Evolutionary conservation across 768 basidiomycete genomes (phyloP), one percentile per base, ranked within the genome.

Genomic region (Rhizopogon sp.): DNA sequence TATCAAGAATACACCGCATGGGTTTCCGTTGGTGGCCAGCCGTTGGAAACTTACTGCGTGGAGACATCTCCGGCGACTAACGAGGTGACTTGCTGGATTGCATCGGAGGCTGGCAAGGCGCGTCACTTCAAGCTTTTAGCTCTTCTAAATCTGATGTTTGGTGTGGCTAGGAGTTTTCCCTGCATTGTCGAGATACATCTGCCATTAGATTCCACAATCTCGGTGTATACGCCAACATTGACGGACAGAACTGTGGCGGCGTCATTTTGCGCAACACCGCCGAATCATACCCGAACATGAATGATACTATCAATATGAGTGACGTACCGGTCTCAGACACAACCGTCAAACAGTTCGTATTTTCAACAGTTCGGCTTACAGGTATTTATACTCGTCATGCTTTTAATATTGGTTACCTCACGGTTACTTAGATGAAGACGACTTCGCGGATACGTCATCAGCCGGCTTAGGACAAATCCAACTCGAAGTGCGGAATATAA

Each of bases 31-130:
- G 69, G 67, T 22, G 65, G 60, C 1, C 49, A 54, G 31, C 56
- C 60, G 58, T 57, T 69, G 50, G 63, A 70, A 7, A 58, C 63
- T 43, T 64, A 69, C 25, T 28, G 56, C 60, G 46, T 71, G 22
- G 61, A 69, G 35, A 58, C 61, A 17, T 43, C 55, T 51, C 42
- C 11, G 2, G 55, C 42, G 9, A 53, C 44, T 11, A 61, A 55
- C 31, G 54, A 17, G 39, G 67, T 69, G 3, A 60, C 66, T 46
- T 71, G 67, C 43, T 69, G 67, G 69, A 65, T 64, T 17, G 49
- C 67, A 1, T 54, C 65, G 37, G 68, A 71, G 25, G 51, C 43
- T 3, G 52, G 43, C 61, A 65, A 71, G 65, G 69, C 62, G 53
- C n/a, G 45, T 25, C 35, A 29, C 29, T 14, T 25, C 5, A 5